phyloP scores from a whole-genome alignment of 2,329 filamentous ascomycete genomes.

The Hymenoscyphus fraxineus region DNA sequence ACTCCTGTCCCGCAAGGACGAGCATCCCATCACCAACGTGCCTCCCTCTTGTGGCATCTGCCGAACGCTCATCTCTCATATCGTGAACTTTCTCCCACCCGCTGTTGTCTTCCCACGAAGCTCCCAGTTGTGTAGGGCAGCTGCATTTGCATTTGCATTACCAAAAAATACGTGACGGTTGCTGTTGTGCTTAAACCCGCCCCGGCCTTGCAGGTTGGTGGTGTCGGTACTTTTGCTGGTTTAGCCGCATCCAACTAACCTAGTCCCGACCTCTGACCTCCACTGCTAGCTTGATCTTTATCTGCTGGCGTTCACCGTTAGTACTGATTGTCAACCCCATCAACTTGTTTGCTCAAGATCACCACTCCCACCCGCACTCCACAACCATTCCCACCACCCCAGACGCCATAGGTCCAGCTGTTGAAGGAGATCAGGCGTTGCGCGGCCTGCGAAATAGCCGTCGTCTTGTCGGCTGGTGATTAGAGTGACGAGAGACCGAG shows the following conservation, averaged over 20 bases:
- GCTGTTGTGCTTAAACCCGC: neutral
- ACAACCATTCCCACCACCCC: neutral
- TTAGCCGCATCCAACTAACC: constrained; percentile 11
- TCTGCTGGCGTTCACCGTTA: neutral
- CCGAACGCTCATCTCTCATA: neutral
- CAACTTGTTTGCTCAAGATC: constrained; percentile 1
- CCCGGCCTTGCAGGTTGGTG: neutral
- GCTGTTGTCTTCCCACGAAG: neutral
- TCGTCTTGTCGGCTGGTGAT: constrained; percentile 1
- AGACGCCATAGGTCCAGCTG: neutral
- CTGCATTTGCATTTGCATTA: neutral
- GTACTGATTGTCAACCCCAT: neutral
- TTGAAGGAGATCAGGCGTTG: neutral
- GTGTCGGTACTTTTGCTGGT: neutral
- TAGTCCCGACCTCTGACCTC: neutral
- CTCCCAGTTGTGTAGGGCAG: neutral
- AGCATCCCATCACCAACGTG: neutral
- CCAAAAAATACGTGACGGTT: neutral
- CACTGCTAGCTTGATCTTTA: constrained; percentile 3
- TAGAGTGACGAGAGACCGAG: neutral
- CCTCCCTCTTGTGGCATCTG: neutral
- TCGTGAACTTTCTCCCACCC: neutral
- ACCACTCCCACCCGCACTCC: neutral
- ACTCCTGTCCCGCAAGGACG: neutral
- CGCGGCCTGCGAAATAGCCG: neutral